Evolutionary conservation across 2,329 filamentous ascomycete species (phyloP).

Genomic region (Metarhizium rileyi): DNA sequence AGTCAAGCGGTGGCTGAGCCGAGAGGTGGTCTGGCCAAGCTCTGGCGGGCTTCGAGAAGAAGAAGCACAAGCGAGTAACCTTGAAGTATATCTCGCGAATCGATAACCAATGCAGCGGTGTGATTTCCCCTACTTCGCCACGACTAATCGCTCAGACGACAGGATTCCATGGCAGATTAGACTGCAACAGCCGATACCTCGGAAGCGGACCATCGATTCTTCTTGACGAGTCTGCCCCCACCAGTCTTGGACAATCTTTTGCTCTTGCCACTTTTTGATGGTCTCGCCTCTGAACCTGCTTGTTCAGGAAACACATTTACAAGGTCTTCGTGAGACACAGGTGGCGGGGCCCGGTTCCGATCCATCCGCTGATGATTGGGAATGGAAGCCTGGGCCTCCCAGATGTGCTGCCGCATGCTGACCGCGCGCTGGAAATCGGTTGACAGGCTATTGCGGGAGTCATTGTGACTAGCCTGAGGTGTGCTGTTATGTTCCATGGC

Average conservation of each 20-base stretch:
- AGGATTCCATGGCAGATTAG: not conserved
- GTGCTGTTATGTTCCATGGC: not conserved
- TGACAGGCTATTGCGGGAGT: not conserved
- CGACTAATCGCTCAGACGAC: not conserved
- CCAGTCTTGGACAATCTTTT: slow-evolving; percentile 23
- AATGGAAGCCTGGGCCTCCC: slow-evolving; percentile 9
- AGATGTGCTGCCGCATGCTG: slow-evolving; percentile 11
- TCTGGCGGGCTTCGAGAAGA: not conserved
- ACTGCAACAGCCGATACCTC: slow-evolving; percentile 11
- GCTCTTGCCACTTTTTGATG: slow-evolving; percentile 11
- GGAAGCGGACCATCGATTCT: slow-evolving; percentile 14
- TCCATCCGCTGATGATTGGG: slow-evolving; percentile 4
- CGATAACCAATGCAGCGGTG: not conserved
- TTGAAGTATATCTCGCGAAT: not conserved
- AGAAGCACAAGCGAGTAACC: not conserved
- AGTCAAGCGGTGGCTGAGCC: too few relatives aligned
- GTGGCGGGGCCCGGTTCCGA: slow-evolving; percentile 8
- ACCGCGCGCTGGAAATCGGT: not conserved
- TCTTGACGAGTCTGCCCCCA: slow-evolving; percentile 15
- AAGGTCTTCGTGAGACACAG: slow-evolving; percentile 8
- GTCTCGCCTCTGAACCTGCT: slow-evolving; percentile 10
- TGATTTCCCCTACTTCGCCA: not conserved
- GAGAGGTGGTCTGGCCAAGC: not conserved
- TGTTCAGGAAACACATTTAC: slow-evolving; percentile 16
- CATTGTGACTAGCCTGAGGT: not conserved